A percentile compares a stretch with the other conserved stretches of the same genome.
Conservation (phyloP, 2,329 filamentous ascomycete species). For the Hyphodiscus sp. region DNA sequence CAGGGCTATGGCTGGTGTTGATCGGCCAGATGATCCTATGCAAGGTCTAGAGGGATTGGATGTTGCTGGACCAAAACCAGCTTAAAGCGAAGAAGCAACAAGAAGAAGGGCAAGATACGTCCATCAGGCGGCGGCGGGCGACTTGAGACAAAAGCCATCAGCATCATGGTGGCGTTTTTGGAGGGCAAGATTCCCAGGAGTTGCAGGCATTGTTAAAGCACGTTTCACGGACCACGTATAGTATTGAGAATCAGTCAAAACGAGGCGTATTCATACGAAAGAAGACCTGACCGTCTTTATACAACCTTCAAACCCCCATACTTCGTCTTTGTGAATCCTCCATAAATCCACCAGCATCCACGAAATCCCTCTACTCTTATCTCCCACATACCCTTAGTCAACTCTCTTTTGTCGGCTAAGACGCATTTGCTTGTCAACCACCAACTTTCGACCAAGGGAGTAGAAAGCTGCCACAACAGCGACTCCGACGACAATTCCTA, state of each 20-base stretch:
- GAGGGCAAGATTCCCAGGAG: slow-evolving; percentile 7
- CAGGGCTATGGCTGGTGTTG: slow-evolving; percentile 42
- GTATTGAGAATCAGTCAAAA: slow-evolving; percentile 1
- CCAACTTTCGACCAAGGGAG: slow-evolving; percentile 75
- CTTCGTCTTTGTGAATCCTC: background rate
- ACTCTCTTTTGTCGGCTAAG: slow-evolving; percentile 59
- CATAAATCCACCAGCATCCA: background rate
- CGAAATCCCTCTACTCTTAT: background rate
- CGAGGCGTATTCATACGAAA: slow-evolving; percentile 19
- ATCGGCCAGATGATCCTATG: slow-evolving; percentile 76
- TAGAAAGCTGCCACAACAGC: slow-evolving; percentile 76
- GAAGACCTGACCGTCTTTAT: slow-evolving; percentile 17
- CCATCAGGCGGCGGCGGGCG: slow-evolving; percentile 10
- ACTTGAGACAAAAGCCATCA: slow-evolving; percentile 4
- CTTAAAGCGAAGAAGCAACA: slow-evolving; percentile 37
- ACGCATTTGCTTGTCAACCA: slow-evolving; percentile 87
- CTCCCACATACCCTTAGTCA: slow-evolving; percentile 24
- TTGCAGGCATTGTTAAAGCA: background rate
- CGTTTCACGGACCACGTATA: background rate
- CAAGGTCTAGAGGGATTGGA: slow-evolving; percentile 89
- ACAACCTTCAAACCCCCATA: slow-evolving; percentile 10
- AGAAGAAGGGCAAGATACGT: slow-evolving; percentile 8
- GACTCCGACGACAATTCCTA: slow-evolving; percentile 77
- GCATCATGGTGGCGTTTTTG: background rate
- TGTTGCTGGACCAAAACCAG: slow-evolving; percentile 82